Conservation (phyloP, 305 asterid genomes). For the Rubia occidens region DNA sequence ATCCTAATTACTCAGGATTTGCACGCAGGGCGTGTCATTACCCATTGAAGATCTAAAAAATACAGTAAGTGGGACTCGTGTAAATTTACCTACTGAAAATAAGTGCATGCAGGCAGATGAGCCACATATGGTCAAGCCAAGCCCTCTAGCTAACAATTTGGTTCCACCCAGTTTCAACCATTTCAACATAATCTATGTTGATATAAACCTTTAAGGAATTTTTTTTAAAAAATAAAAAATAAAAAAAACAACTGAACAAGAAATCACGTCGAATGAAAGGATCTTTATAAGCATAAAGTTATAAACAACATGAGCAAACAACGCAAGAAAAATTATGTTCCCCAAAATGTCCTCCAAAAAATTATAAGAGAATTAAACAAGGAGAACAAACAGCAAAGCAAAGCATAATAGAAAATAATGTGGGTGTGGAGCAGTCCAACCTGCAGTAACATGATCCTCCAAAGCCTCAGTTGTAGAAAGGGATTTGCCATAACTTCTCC, state of each 20-base stretch:
- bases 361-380: not conserved
- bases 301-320: not conserved
- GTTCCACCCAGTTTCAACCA: not conserved
- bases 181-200: not conserved
- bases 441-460: slow-evolving; percentile 38
- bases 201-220: not conserved
- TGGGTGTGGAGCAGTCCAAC: slow-evolving; percentile 30
- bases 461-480: slow-evolving; percentile 30
- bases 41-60: not conserved
- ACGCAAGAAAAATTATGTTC: not conserved
- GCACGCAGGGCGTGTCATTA: not conserved
- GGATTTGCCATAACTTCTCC: slow-evolving; percentile 51
- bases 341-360: not conserved
- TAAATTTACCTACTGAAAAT: not conserved
- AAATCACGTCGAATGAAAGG: not conserved
- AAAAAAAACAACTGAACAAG: not conserved
- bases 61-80: not conserved
- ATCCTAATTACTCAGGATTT: not conserved
- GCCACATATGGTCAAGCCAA: not conserved
- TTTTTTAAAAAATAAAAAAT: no score
- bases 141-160: not conserved
- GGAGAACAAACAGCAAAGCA: not conserved
- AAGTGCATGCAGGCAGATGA: not conserved
- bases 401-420: slow-evolving; percentile 12
- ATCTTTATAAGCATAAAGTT: not conserved